phyloP scores from a whole-genome alignment of 2,329 filamentous ascomycete genomes.

The Calonectria fujianensis region DNA sequence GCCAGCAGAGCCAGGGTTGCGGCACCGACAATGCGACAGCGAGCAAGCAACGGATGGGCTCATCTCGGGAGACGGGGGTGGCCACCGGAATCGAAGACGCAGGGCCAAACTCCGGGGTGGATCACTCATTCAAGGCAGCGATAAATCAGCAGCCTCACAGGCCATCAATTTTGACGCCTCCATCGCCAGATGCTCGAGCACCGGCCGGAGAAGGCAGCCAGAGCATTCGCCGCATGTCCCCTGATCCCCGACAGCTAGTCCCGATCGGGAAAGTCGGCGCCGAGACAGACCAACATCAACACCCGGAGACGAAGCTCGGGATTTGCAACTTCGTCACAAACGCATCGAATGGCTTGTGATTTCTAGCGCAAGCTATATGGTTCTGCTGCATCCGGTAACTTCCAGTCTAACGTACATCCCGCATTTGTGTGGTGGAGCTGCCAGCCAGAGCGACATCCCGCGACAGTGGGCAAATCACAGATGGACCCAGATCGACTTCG shows the following conservation, averaged over 20 bases:
- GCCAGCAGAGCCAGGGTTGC: neutral
- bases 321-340: slow-evolving; percentile 18
- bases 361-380: slow-evolving; percentile 35
- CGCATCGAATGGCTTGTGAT: slow-evolving; percentile 24
- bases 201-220: slow-evolving; percentile 10
- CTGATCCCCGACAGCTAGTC: slow-evolving; percentile 32
- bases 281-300: slow-evolving; percentile 29
- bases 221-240: slow-evolving; percentile 10
- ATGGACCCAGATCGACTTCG: slow-evolving; percentile 38
- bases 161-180: neutral
- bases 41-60: neutral
- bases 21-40: neutral
- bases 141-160: slow-evolving; percentile 19
- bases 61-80: slow-evolving; percentile 18
- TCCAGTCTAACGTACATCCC: slow-evolving; percentile 21
- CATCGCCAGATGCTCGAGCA: neutral
- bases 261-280: slow-evolving; percentile 44
- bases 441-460: neutral
- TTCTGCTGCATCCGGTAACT: slow-evolving; percentile 32
- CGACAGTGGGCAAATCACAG: slow-evolving; percentile 7
- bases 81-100: neutral
- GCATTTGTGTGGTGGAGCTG: slow-evolving; percentile 21
- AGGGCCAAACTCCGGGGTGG: slow-evolving; percentile 10
- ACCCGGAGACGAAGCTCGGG: slow-evolving; percentile 13
- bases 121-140: neutral